Conservation (phyloP, 345 rosid genomes). For the Sonneratia alba region DNA sequence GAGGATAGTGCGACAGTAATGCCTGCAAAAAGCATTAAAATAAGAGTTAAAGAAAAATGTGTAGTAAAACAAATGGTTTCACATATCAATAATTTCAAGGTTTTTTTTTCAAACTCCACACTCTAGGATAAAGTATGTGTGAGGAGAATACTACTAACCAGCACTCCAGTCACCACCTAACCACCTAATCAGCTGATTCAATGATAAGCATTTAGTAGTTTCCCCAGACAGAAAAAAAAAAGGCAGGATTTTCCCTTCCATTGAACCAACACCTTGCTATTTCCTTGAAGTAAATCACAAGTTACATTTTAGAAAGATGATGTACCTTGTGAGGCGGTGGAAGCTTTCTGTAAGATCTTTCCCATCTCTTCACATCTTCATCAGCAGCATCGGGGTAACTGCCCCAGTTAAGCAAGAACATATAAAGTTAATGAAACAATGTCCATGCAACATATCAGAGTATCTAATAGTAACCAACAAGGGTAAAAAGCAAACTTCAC, state of each 20-base stretch:
- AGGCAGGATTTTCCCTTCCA: neutral
- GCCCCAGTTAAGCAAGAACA: neutral
- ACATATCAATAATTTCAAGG: neutral
- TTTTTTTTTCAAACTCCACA: neutral
- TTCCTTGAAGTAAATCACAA: constrained; percentile 1
- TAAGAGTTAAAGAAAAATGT: neutral
- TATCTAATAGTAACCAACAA: neutral
- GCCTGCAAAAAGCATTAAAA: constrained; percentile 36
- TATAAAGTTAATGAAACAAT: neutral
- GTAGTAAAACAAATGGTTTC: neutral
- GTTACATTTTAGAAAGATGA: neutral
- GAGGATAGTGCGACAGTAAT: constrained; percentile 53
- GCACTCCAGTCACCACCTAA: neutral
- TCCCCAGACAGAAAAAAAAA: neutral
- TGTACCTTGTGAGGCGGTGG: constrained; percentile 66
- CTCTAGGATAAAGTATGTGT: neutral
- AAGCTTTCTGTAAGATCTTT: constrained; percentile 70
- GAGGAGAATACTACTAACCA: neutral
- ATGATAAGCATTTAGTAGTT: neutral
- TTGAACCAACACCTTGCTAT: no score
- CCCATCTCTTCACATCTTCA: constrained; percentile 75
- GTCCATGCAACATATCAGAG: neutral
- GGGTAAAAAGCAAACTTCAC: neutral
- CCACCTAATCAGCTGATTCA: neutral
- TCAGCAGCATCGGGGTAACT: constrained; percentile 90